Conservation (phyloP, 1,139 yeast species). For the Tardiomyces digboiensis region DNA sequence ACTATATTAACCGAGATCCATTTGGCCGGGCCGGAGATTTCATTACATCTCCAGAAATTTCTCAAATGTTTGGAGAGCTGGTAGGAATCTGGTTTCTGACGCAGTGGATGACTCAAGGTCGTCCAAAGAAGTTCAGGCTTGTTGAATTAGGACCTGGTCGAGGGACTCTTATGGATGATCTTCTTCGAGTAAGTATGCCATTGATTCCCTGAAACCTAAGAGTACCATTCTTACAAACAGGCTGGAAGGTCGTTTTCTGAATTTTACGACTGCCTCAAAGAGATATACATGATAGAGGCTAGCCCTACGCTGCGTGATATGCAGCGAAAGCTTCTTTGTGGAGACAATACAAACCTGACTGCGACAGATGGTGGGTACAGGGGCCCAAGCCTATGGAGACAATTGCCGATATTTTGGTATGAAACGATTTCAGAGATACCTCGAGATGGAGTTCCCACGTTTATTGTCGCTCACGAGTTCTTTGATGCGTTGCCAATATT, state of each 20-base stretch:
- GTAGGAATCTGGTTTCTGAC: slow-evolving; percentile 58
- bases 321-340: slow-evolving; percentile 47
- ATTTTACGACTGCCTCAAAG: slow-evolving; percentile 22
- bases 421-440: slow-evolving; percentile 53
- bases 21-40: slow-evolving; percentile 66
- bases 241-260: slow-evolving; percentile 21
- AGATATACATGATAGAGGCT: slow-evolving; percentile 59
- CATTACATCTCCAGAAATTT: slow-evolving; percentile 79
- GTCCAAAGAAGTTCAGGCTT: slow-evolving; percentile 42
- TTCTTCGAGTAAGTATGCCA: slow-evolving; percentile 29
- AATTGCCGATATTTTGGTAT: slow-evolving; percentile 56
- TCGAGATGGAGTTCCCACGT: slow-evolving; percentile 39
- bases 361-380: background rate
- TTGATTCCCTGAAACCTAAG: slow-evolving; percentile 2
- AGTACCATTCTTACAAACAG: slow-evolving; percentile 4
- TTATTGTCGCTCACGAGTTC: slow-evolving; percentile 74
- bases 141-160: slow-evolving; percentile 87
- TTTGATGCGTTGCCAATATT: slow-evolving; percentile 82
- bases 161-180: slow-evolving; percentile 71
- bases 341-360: slow-evolving; percentile 17
- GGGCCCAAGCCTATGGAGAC: slow-evolving; percentile 36
- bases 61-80: slow-evolving; percentile 83
- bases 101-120: slow-evolving; percentile 50
- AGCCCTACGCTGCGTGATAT: slow-evolving; percentile 52
- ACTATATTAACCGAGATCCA: slow-evolving; percentile 73